A percentile compares a stretch with the other conserved stretches of the same genome.
Evolutionary conservation across 306 rosid species (phyloP).

Genomic region (Lathyrus aphaca): DNA sequence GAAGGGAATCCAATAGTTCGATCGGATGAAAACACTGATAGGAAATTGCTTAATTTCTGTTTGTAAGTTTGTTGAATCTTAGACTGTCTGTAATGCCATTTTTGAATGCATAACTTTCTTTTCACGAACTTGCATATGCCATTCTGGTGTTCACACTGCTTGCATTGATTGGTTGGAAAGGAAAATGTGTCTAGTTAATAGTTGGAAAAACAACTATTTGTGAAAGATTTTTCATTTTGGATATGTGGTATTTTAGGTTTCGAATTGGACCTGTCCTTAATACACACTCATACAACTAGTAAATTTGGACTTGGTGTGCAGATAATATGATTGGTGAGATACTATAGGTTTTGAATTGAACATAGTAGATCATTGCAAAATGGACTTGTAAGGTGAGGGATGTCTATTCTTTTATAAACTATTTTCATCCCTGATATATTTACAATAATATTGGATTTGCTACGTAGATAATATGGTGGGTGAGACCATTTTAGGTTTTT

Average conservation of each 20-base stretch:
- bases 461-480: not conserved
- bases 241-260: not conserved
- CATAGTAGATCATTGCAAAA: not conserved
- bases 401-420: too few relatives aligned
- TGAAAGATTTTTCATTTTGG: not conserved
- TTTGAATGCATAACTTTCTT: slow-evolving; percentile 19
- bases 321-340: not conserved
- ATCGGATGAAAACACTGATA: slow-evolving; percentile 15
- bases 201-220: slow-evolving; percentile 3
- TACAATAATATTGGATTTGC: not conserved
- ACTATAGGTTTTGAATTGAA: not conserved
- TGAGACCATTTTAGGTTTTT: not conserved
- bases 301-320: not conserved
- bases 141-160: slow-evolving; percentile 12
- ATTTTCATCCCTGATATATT: too few relatives aligned
- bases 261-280: not conserved
- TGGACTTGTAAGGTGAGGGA: too few relatives aligned
- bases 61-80: not conserved
- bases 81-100: slow-evolving; percentile 20
- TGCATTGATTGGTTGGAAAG: not conserved
- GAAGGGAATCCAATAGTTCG: not conserved
- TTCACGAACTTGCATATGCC: not conserved
- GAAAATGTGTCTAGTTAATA: slow-evolving; percentile 27
- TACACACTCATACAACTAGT: not conserved
- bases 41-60: slow-evolving; percentile 12